Evolutionary conservation across 148 eudicot genomes (phyloP).

Genomic region (Diospyros lotus): DNA sequence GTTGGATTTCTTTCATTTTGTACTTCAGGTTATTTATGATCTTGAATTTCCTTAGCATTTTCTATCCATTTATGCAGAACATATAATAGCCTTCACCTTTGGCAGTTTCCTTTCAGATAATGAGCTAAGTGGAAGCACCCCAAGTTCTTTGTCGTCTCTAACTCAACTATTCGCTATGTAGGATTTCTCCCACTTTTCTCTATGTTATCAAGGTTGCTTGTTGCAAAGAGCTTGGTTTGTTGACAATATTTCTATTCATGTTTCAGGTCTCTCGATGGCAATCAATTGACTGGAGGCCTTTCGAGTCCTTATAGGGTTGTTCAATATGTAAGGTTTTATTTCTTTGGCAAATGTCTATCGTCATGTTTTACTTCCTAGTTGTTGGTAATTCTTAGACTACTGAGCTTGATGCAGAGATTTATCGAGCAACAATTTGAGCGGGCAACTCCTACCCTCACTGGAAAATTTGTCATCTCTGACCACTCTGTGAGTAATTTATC

Average conservation of each 20-base stretch:
- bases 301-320: constrained; percentile 45
- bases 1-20: too few species aligned
- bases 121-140: constrained; percentile 72
- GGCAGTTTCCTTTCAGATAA: constrained; percentile 93
- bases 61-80: constrained; percentile 3
- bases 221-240: constrained; percentile 1
- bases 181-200: constrained; percentile 17
- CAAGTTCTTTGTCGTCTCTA: constrained; percentile 62
- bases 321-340: constrained; percentile 55
- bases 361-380: background rate
- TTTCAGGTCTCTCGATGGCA: constrained; percentile 74
- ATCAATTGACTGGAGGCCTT: constrained; percentile 76
- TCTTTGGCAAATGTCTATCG: constrained; percentile 9
- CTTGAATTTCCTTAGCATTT: background rate
- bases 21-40: constrained; percentile 11
- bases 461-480: constrained; percentile 49
- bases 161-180: constrained; percentile 55
- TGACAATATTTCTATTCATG: constrained; percentile 8
- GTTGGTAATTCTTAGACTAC: background rate
- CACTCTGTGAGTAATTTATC: constrained; percentile 56
- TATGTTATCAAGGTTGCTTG: constrained; percentile 1
- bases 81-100: constrained; percentile 49
- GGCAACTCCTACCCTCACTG: constrained; percentile 68
- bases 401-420: constrained; percentile 53
- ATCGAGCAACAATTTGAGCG: constrained; percentile 68